A percentile compares a stretch with the other conserved stretches of the same genome.
phyloP scores from a whole-genome alignment of 2,329 filamentous ascomycete genomes.

The Exophiala phaeomuriformis region DNA sequence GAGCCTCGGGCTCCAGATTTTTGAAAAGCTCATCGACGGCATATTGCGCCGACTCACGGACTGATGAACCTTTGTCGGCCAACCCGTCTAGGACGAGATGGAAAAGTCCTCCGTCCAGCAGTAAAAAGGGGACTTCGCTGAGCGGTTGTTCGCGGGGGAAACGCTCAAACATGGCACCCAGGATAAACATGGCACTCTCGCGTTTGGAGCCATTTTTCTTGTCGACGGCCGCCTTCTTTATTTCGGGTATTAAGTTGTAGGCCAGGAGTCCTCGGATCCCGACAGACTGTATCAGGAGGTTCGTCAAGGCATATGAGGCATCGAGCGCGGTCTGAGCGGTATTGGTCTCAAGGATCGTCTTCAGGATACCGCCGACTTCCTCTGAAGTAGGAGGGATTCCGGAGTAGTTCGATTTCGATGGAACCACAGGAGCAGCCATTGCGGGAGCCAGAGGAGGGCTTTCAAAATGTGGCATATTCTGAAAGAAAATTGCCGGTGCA shows the following conservation, averaged over 20 bases:
- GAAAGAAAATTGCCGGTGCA: background rate
- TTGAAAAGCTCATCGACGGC: slow-evolving; percentile 82
- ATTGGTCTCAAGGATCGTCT: slow-evolving; percentile 61
- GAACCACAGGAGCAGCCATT: slow-evolving; percentile 38
- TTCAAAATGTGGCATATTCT: slow-evolving; percentile 22
- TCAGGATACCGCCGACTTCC: slow-evolving; percentile 58
- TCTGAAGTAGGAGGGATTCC: slow-evolving; percentile 53
- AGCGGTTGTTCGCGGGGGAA: slow-evolving; percentile 70
- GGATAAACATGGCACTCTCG: slow-evolving; percentile 89
- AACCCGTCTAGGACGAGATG: slow-evolving; percentile 71
- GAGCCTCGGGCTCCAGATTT: slow-evolving; percentile 70
- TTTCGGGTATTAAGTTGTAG: slow-evolving; percentile 56
- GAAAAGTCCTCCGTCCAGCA: slow-evolving; percentile 71
- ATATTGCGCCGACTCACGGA: slow-evolving; percentile 88
- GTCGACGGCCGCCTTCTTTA: slow-evolving; percentile 73
- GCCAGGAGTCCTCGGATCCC: slow-evolving; percentile 55
- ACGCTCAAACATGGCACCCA: slow-evolving; percentile 88
- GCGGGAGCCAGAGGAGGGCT: slow-evolving; percentile 18
- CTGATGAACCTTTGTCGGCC: slow-evolving; percentile 80
- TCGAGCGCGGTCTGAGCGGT: slow-evolving; percentile 64
- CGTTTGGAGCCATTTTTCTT: slow-evolving; percentile 85
- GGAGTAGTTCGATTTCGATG: slow-evolving; percentile 38
- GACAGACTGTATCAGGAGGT: slow-evolving; percentile 57
- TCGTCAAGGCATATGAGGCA: slow-evolving; percentile 57
- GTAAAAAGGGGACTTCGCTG: slow-evolving; percentile 71